Evolutionary conservation across 1,284 basidiomycete genomes (phyloP).

Genomic region (Veloboletus limbatus): DNA sequence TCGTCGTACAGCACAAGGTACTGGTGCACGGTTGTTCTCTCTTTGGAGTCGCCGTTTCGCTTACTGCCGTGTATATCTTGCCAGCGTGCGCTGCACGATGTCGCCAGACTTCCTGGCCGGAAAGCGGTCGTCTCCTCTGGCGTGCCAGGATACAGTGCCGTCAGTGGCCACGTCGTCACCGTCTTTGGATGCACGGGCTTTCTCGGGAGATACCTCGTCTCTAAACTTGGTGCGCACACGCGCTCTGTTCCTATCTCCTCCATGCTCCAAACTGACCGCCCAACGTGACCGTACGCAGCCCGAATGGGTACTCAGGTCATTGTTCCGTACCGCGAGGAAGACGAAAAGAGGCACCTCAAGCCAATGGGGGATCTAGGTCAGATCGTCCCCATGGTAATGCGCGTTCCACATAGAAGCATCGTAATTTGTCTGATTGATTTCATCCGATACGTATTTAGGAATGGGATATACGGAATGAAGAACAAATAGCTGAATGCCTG

Average conservation of each 20-base stretch:
- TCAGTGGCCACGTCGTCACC: slow-evolving; percentile 88
- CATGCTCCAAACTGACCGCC: slow-evolving; percentile 9
- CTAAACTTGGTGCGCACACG: slow-evolving; percentile 73
- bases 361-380: slow-evolving; percentile 97
- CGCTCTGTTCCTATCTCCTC: slow-evolving; percentile 2
- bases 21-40: neutral
- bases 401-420: slow-evolving; percentile 1
- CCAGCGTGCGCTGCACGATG: slow-evolving; percentile 71
- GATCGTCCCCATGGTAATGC: slow-evolving; percentile 84
- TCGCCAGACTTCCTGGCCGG: slow-evolving; percentile 55
- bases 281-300: slow-evolving; percentile 49
- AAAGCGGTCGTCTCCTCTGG: slow-evolving; percentile 75
- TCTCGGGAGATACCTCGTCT: slow-evolving; percentile 90
- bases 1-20: slow-evolving; percentile 45
- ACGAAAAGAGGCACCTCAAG: slow-evolving; percentile 88
- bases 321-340: slow-evolving; percentile 94
- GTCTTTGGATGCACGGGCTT: slow-evolving; percentile 98
- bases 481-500: slow-evolving; percentile 90
- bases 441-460: slow-evolving; percentile 54
- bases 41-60: neutral
- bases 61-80: too few relatives aligned
- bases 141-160: slow-evolving; percentile 81
- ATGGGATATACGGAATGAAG: slow-evolving; percentile 51
- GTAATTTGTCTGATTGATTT: slow-evolving; percentile 30
- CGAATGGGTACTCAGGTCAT: slow-evolving; percentile 94